Base-by-base conservation (phyloP, 1,284 basidiomycete species). In the Hemileia vastatrix region DNA sequence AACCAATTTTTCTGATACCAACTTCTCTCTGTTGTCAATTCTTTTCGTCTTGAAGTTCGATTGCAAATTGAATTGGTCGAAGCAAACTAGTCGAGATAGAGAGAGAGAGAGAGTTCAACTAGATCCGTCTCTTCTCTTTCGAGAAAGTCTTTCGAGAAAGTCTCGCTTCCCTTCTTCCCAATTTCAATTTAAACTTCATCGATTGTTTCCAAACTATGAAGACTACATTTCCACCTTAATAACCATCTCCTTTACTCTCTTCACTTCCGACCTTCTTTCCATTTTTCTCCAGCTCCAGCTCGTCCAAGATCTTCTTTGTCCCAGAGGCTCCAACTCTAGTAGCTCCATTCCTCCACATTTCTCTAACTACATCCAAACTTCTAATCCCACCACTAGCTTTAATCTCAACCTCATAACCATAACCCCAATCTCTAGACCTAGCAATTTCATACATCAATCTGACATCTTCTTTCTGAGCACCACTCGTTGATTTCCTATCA, bases 341-440 rank as follows among this genome's bases (percentile, higher is more conserved):
- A 1, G 71, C 71, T 0, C 71, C 71, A n/a, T 67, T 67, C 19
- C 53, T 40, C 1, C 69, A 65, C 71, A 73, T 73, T 23, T 24
- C 24, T n/a, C 60, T 64, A 1, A 71, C 56, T 19, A 64, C 66
- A 21, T 64, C 66, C 8, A 67, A 57, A 2, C 60, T 63, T 15
- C 71, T 51, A 18, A 73, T 67, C 1, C 70, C 70, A 11, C 71
- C 71, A 36, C 65, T 67, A 9, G 71, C 71, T 58, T 73, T 73
- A 48, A 73, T 69, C 53, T 68, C 50, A 50, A 65, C 64, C 36
- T 56, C 57, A 5, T 60, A 54, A 13, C 65, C 50, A 61, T 66
- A 65, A 3, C 59, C 64, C 27, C 67, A 32, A 33, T 55, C 64
- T 3, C 53, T 43, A 31, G 50, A 23, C 47, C 50, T 50, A 1